Evolutionary conservation across 345 rosid species (phyloP).

Genomic region (Garcia nutans): DNA sequence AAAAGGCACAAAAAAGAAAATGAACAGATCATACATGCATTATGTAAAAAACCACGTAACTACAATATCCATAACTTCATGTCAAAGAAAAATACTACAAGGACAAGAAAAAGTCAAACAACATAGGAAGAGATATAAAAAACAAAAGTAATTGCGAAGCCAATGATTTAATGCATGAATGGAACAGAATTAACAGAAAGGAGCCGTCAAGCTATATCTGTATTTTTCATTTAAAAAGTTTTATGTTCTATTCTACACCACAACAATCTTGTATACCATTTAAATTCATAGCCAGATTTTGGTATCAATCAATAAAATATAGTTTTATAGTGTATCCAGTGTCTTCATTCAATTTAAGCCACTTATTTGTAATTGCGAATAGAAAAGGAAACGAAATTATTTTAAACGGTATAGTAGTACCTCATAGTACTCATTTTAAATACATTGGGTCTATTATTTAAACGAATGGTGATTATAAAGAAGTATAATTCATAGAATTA

Average conservation of each 20-base stretch:
- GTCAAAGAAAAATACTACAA: not conserved
- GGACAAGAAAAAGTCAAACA: not conserved
- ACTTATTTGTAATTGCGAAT: not conserved
- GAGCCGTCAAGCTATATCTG: not conserved
- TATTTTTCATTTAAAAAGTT: not conserved
- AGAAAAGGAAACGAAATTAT: too few relatives aligned
- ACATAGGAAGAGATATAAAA: not conserved
- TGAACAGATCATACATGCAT: not conserved
- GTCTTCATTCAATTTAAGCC: not conserved
- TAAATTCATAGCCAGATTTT: not conserved
- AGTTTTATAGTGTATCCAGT: not conserved
- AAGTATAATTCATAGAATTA: too few relatives aligned
- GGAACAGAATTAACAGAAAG: not conserved
- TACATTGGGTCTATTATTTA: too few relatives aligned
- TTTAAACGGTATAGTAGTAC: too few relatives aligned
- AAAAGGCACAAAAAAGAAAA: not conserved
- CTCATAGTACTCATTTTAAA: too few relatives aligned
- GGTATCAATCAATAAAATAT: not conserved
- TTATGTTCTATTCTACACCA: not conserved
- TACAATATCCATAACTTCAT: not conserved
- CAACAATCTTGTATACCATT: not conserved
- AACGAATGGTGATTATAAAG: too few relatives aligned
- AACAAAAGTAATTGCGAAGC: not conserved
- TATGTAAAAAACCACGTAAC: not conserved
- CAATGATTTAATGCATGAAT: not conserved